Conservation (phyloP, 1,139 yeast genomes). For the Saccharomycopsis phalli region DNA sequence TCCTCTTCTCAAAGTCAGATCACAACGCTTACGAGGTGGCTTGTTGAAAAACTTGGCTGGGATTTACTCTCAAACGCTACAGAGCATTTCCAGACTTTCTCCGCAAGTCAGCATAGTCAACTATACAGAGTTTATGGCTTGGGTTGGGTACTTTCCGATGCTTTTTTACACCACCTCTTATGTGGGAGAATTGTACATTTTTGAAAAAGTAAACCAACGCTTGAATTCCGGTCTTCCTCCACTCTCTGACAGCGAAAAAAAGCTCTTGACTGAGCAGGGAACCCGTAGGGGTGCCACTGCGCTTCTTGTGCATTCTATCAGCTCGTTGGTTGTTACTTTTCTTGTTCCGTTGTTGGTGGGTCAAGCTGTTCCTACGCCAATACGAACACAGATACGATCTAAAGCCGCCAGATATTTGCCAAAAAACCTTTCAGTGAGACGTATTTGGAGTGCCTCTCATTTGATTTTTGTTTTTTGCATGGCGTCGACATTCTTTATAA, state of each 20-base stretch:
- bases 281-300: slow-evolving; percentile 39
- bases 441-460: slow-evolving; percentile 37
- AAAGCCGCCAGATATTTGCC: background rate
- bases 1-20: slow-evolving; percentile 30
- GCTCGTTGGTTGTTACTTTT: slow-evolving; percentile 33
- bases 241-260: slow-evolving; percentile 33
- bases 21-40: slow-evolving; percentile 25
- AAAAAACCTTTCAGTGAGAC: slow-evolving; percentile 27
- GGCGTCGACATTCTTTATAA: slow-evolving; percentile 33
- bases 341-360: slow-evolving; percentile 31
- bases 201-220: slow-evolving; percentile 28
- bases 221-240: slow-evolving; percentile 27
- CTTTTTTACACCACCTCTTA: slow-evolving; percentile 42
- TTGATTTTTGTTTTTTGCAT: slow-evolving; percentile 33
- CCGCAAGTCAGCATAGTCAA: slow-evolving; percentile 37
- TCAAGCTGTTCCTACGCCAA: slow-evolving; percentile 16
- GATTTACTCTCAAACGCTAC: slow-evolving; percentile 31
- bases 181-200: slow-evolving; percentile 38
- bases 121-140: slow-evolving; percentile 39
- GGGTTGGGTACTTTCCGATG: slow-evolving; percentile 45
- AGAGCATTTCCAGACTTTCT: slow-evolving; percentile 33
- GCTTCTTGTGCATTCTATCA: slow-evolving; percentile 33
- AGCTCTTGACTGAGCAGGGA: slow-evolving; percentile 29
- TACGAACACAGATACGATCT: background rate
- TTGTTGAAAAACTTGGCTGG: slow-evolving; percentile 25